phyloP scores from a whole-genome alignment of 345 rosid genomes.

The Eucalyptus polybractea region DNA sequence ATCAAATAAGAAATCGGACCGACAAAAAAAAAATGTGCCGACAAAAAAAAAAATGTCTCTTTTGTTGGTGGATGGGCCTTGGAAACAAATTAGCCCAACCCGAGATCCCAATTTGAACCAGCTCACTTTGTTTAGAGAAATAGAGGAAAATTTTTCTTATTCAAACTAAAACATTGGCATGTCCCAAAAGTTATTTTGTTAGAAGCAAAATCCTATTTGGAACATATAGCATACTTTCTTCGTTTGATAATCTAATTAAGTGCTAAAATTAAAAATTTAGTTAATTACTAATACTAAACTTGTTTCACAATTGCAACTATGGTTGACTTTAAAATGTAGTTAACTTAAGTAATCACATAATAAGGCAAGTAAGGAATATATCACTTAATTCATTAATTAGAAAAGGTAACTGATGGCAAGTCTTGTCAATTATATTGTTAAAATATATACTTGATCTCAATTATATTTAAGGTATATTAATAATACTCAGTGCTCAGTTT shows the following conservation, averaged over 20 bases:
- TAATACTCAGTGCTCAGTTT: background rate
- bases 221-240: background rate
- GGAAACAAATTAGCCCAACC: background rate
- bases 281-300: background rate
- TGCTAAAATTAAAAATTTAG: background rate
- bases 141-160: background rate
- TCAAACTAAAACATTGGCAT: background rate
- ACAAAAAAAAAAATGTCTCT: too few relatives aligned
- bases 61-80: background rate
- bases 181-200: background rate
- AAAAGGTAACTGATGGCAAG: background rate
- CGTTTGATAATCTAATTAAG: background rate
- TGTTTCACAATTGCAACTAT: background rate
- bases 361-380: background rate
- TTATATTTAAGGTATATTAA: background rate
- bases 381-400: background rate
- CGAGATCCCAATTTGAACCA: background rate
- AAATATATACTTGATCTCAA: background rate
- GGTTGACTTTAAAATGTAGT: background rate
- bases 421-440: background rate
- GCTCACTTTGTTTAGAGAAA: too few relatives aligned
- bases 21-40: background rate
- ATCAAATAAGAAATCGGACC: background rate
- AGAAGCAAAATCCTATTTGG: background rate
- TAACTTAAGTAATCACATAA: background rate